Conservation (phyloP, 1,284 basidiomycete species). For the Volvariella volvacea region DNA sequence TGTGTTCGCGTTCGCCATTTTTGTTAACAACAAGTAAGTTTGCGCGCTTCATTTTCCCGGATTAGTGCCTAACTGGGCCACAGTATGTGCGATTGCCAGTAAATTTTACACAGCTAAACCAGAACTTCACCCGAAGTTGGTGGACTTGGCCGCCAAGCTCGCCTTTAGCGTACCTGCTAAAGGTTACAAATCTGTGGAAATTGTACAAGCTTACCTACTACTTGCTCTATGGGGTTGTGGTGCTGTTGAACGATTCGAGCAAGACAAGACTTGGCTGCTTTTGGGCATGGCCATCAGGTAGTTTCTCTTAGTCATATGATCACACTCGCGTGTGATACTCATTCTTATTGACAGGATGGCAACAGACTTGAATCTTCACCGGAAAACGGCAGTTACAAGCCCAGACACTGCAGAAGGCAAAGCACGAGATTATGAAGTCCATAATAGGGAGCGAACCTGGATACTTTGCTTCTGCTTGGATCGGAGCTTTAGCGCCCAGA, state of each 20-base stretch:
- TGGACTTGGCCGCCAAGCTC: slow-evolving; percentile 85
- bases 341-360: slow-evolving; percentile 65
- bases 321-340: slow-evolving; percentile 6
- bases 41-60: slow-evolving; percentile 4
- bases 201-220: slow-evolving; percentile 86
- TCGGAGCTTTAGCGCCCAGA: slow-evolving; percentile 86
- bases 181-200: slow-evolving; percentile 94
- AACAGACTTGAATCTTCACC: slow-evolving; percentile 91
- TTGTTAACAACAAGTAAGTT: slow-evolving; percentile 83
- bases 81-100: slow-evolving; percentile 90
- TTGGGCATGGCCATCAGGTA: slow-evolving; percentile 82
- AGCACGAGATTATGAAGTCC: slow-evolving; percentile 74
- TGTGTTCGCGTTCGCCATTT: slow-evolving; percentile 90
- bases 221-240: slow-evolving; percentile 82
- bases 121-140: slow-evolving; percentile 77
- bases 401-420: slow-evolving; percentile 71
- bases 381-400: slow-evolving; percentile 70
- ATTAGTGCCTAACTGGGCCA: slow-evolving; percentile 7
- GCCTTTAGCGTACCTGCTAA: slow-evolving; percentile 82
- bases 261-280: slow-evolving; percentile 92
- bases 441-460: slow-evolving; percentile 94
- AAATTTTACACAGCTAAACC: slow-evolving; percentile 84
- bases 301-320: too few relatives aligned
- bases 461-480: slow-evolving; percentile 88
- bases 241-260: slow-evolving; percentile 92